Conservation (phyloP, 257 asterid species). For the Henckelia pumila region DNA sequence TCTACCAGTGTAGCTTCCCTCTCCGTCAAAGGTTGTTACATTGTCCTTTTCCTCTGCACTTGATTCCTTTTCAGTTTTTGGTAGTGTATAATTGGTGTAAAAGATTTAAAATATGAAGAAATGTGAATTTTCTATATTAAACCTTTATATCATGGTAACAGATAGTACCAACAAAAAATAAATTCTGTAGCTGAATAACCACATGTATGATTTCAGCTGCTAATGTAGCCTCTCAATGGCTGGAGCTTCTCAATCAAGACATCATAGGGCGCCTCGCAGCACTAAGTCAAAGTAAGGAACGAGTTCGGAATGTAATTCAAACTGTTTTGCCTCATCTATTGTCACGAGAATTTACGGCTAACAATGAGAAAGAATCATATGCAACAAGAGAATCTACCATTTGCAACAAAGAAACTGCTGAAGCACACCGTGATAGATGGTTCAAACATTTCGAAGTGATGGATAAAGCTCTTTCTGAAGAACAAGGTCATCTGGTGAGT, state of each 20-base stretch:
- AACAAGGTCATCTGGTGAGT: constrained; percentile 75
- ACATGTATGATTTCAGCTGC: constrained; percentile 60
- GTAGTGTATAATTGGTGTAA: neutral
- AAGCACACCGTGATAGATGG: constrained; percentile 74
- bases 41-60: constrained; percentile 3
- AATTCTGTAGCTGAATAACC: constrained; percentile 20
- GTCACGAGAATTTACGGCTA: constrained; percentile 62
- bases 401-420: constrained; percentile 35
- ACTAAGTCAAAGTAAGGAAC: constrained; percentile 71
- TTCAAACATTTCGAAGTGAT: constrained; percentile 59
- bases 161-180: neutral
- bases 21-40: constrained; percentile 64
- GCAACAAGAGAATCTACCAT: constrained; percentile 20
- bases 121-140: neutral
- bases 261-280: constrained; percentile 89
- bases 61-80: neutral
- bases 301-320: constrained; percentile 65
- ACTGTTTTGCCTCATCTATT: constrained; percentile 67
- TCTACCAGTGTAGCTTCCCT: constrained; percentile 60
- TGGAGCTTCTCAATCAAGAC: constrained; percentile 91
- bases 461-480: constrained; percentile 77
- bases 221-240: constrained; percentile 89
- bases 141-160: constrained; percentile 16
- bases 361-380: constrained; percentile 35
- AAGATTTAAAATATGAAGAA: neutral